phyloP scores from a whole-genome alignment of 768 basidiomycete species.

The Pleurotus tuber-regium region DNA sequence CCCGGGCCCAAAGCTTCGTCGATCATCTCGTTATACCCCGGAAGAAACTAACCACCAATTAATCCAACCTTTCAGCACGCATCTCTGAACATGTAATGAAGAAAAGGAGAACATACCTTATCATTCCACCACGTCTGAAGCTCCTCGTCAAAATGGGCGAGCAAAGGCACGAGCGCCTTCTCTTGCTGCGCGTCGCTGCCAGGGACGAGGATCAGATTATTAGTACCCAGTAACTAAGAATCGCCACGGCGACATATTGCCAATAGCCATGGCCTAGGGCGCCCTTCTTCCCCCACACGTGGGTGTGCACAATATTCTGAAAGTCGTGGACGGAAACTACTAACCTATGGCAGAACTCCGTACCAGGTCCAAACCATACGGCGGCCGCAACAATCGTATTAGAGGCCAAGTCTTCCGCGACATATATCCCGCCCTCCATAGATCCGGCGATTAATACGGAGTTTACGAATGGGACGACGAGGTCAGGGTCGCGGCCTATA shows the following conservation, averaged over 20 bases:
- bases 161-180: background rate
- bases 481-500: conserved; percentile 3
- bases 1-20: conserved; percentile 12
- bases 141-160: conserved; percentile 1
- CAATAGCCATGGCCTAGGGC: too few relatives aligned
- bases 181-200: conserved; percentile 8
- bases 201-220: conserved; percentile 13
- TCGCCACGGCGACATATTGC: too few relatives aligned
- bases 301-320: too few relatives aligned
- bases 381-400: conserved; percentile 14
- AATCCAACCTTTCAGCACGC: too few relatives aligned
- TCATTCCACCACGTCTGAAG: conserved; percentile 9
- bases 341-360: conserved; percentile 16
- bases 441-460: background rate
- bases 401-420: conserved; percentile 16
- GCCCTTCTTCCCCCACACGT: too few relatives aligned
- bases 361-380: conserved; percentile 21
- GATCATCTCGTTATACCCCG: conserved; percentile 9
- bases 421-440: conserved; percentile 18
- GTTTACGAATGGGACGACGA: conserved; percentile 3
- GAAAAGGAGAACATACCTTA: too few relatives aligned
- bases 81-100: too few relatives aligned
- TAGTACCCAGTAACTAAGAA: too few relatives aligned
- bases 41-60: background rate
- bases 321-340: too few relatives aligned